Evolutionary conservation across 768 basidiomycete species (phyloP), one percentile per base, ranked within the genome.

Genomic region (Stropharia rugosoannulata): DNA sequence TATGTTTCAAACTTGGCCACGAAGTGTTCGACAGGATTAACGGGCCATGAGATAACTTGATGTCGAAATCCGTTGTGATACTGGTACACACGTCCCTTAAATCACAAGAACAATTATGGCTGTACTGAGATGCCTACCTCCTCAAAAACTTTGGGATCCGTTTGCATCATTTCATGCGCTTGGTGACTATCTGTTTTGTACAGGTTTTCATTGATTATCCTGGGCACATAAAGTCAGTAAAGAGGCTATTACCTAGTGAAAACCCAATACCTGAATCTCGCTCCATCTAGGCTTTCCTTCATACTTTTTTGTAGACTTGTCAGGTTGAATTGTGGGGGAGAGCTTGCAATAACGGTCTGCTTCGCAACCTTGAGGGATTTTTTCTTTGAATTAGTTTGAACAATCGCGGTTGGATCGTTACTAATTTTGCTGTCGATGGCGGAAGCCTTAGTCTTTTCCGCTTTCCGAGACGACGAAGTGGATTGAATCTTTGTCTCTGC

Each of bases 41-140:
- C 86, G 1, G 96, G 96, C 97, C 97, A 98, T 2, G 87, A 85
- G 49, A 87, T 81, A 1, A 96, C 93, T 75, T 98, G 94, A 55
- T 85, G 84, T 19, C 95, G 85, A 73, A 98, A 98, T 3, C 95
- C 95, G 41, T 75, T 73, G 70, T 98, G 97, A 67, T 98, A 98
- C 95, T 98, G 15, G 22, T 22, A n/a, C 7, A 25, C 12, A 51
- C 12, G 32, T 13, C 12, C 27, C 8, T 32, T 32, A 10, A 32
- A 32, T 32, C 29, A 32, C 29, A 32, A 7, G 27, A 7, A 32
- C 9, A 32, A 6, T 4, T 32, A 32, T 32, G 29, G 29, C 29
- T 32, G 9, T 10, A 7, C 7, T 32, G 9, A 2, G 10, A 44
- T 16, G 18, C 62, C 68, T 71, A 96, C 95, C 70, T 98, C 95